Evolutionary conservation across 2,329 filamentous ascomycete species (phyloP).

Genomic region (Aureobasidium subglaciale): DNA sequence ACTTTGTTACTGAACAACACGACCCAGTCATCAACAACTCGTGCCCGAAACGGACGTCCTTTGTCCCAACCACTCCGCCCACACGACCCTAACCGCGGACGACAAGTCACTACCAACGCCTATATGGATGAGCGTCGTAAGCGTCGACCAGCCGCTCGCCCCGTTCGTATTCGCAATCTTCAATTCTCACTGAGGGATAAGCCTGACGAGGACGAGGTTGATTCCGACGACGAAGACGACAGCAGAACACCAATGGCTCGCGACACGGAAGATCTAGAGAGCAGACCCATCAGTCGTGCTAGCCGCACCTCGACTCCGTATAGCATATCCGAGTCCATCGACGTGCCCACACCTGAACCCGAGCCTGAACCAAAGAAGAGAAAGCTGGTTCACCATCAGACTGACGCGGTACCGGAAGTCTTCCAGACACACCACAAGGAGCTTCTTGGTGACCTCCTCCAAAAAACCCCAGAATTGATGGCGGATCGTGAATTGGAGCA

Average conservation of each 20-base stretch:
- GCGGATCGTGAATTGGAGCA: constrained; percentile 56
- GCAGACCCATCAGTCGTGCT: constrained; percentile 67
- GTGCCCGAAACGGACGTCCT: constrained; percentile 36
- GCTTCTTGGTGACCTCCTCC: constrained; percentile 42
- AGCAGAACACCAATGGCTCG: constrained; percentile 57
- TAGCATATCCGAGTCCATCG: constrained; percentile 40
- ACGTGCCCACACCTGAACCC: constrained; percentile 20
- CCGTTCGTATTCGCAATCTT: constrained; percentile 61
- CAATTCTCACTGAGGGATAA: constrained; percentile 68
- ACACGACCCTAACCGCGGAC: constrained; percentile 37
- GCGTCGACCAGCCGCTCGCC: constrained; percentile 46
- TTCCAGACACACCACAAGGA: constrained; percentile 36
- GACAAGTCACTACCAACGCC: constrained; percentile 36
- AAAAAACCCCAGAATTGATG: constrained; percentile 63
- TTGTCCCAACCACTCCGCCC: constrained; percentile 35
- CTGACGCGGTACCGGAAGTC: constrained; percentile 29
- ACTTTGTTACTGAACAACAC: constrained; percentile 42
- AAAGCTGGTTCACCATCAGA: constrained; percentile 27
- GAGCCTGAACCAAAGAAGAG: constrained; percentile 38
- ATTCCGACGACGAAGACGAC: constrained; percentile 79
- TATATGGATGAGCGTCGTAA: constrained; percentile 54
- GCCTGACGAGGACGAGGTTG: constrained; percentile 62
- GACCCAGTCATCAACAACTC: constrained; percentile 58
- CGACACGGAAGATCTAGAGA: constrained; percentile 82
- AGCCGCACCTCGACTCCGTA: constrained; percentile 47